Percentiles rank a stretch among this genome's conserved stretches.
Conservation (phyloP, 148 eudicot genomes). For the Linanthus parryae region DNA sequence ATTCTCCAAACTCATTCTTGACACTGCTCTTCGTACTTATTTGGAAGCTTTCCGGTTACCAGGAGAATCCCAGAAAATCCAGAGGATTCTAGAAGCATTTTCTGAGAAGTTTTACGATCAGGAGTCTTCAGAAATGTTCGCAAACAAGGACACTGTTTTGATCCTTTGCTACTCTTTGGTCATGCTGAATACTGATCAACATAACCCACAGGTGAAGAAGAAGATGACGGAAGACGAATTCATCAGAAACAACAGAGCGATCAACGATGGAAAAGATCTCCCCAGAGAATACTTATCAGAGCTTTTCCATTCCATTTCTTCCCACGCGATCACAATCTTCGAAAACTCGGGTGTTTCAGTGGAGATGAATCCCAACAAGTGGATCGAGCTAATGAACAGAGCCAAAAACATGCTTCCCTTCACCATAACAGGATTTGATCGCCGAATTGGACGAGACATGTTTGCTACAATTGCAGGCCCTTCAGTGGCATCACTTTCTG, state of each 20-base stretch:
- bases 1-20: slow-evolving; percentile 70
- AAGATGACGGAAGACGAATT: slow-evolving; percentile 99
- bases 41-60: slow-evolving; percentile 80
- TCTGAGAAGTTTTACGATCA: slow-evolving; percentile 74
- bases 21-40: slow-evolving; percentile 66
- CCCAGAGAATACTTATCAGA: slow-evolving; percentile 76
- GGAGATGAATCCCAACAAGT: slow-evolving; percentile 81
- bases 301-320: slow-evolving; percentile 78
- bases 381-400: slow-evolving; percentile 72
- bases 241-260: slow-evolving; percentile 77
- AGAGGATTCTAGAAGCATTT: slow-evolving; percentile 71
- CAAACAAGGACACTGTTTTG: slow-evolving; percentile 62
- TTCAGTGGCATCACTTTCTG: slow-evolving; percentile 65
- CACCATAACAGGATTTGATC: slow-evolving; percentile 46
- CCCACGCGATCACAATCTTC: slow-evolving; percentile 43
- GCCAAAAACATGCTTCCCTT: slow-evolving; percentile 45
- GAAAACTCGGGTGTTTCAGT: slow-evolving; percentile 28
- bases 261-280: slow-evolving; percentile 85
- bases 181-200: slow-evolving; percentile 96
- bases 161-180: slow-evolving; percentile 80
- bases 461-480: slow-evolving; percentile 91
- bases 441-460: slow-evolving; percentile 80
- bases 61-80: slow-evolving; percentile 93
- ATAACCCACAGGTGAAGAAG: slow-evolving; percentile 95
- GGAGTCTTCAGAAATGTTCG: slow-evolving; percentile 64